Evolutionary conservation across 441 rosid genomes (phyloP).

Genomic region (Euphorbia schlechtendalii): DNA sequence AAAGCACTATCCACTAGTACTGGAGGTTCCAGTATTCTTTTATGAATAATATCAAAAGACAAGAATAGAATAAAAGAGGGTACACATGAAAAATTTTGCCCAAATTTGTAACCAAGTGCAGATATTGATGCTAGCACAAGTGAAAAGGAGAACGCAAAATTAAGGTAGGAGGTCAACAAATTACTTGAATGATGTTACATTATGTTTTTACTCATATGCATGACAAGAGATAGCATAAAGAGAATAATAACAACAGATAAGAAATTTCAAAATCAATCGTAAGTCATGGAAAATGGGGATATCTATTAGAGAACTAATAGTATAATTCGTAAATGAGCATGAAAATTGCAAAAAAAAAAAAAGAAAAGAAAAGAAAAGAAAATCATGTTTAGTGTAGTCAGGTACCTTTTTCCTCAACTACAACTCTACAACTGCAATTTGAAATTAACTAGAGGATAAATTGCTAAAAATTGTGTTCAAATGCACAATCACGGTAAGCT

Average conservation of each 20-base stretch:
- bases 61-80: background rate
- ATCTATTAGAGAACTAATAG: background rate
- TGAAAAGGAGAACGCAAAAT: background rate
- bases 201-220: background rate
- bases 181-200: background rate
- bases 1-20: background rate
- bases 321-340: background rate
- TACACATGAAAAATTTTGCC: too few relatives aligned
- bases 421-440: background rate
- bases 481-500: background rate
- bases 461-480: background rate
- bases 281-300: background rate
- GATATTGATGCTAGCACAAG: background rate
- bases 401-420: background rate
- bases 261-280: background rate
- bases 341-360: too few relatives aligned
- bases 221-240: background rate
- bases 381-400: background rate
- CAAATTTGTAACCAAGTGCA: background rate
- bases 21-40: constrained; percentile 4
- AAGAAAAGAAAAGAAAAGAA: background rate
- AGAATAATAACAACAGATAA: background rate
- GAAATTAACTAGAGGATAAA: background rate
- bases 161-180: background rate
- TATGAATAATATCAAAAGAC: background rate